phyloP scores from a whole-genome alignment of 2,329 filamentous ascomycete genomes.

The Verticillium nubilum region DNA sequence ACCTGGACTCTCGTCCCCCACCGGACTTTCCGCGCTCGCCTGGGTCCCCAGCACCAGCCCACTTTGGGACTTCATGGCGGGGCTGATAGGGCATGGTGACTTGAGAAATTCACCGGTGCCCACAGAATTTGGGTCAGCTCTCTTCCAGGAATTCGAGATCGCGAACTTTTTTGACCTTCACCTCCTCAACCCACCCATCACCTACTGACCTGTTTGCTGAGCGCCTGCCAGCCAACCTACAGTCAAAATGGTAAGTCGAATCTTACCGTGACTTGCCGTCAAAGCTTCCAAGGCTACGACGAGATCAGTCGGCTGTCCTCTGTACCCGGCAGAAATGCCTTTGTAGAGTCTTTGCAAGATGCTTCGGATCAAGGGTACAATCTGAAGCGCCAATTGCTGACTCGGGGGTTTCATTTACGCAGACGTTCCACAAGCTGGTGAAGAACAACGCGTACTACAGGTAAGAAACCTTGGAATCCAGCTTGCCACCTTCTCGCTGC shows the following conservation, averaged over 20 bases:
- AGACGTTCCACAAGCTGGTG: constrained; percentile 90
- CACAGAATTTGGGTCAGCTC: constrained; percentile 28
- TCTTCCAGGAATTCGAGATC: constrained; percentile 1
- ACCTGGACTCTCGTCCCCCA: constrained; percentile 16
- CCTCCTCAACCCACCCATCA: constrained; percentile 18
- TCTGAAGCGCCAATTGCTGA: constrained; percentile 99
- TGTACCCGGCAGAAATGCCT: constrained; percentile 36
- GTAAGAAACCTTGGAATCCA: constrained; percentile 47
- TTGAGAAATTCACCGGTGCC: constrained; percentile 14
- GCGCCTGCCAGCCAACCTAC: constrained; percentile 30
- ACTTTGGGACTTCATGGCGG: constrained; percentile 9
- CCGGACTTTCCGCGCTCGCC: neutral
- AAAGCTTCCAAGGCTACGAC: neutral
- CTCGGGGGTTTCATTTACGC: constrained; percentile 59
- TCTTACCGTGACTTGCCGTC: constrained; percentile 5
- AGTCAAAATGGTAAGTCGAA: constrained; percentile 66
- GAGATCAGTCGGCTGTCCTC: neutral
- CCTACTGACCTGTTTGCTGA: constrained; percentile 10
- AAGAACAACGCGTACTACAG: constrained; percentile 99
- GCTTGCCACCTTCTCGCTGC: neutral
- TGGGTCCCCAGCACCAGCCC: neutral
- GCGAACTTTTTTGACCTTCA: neutral
- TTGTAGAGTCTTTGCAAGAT: constrained; percentile 87
- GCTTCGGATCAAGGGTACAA: constrained; percentile 72
- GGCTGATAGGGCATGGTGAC: constrained; percentile 1